Evolutionary conservation across 2,329 filamentous ascomycete species (phyloP).

Genomic region (Amauroascus niger): DNA sequence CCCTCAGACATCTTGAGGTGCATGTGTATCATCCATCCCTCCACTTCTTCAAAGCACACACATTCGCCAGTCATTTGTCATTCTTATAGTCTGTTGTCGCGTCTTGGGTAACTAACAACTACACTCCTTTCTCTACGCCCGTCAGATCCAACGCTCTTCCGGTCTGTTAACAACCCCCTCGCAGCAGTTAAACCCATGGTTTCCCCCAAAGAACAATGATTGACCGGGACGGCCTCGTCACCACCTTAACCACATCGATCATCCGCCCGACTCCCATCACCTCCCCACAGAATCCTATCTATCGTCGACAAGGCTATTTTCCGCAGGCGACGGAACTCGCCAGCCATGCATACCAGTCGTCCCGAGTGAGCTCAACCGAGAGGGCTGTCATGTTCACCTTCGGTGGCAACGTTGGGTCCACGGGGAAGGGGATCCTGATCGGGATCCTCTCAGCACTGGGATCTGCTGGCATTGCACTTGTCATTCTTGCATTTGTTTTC

Average conservation of each 20-base stretch:
- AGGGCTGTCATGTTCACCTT: constrained; percentile 20
- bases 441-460: constrained; percentile 90
- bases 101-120: not conserved
- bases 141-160: not conserved
- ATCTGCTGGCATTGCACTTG: constrained; percentile 71
- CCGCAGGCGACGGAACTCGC: constrained; percentile 11
- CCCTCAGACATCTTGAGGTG: no score
- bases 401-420: constrained; percentile 42
- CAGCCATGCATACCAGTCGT: not conserved
- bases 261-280: not conserved
- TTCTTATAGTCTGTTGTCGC: not conserved
- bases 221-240: constrained; percentile 10
- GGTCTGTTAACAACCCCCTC: not conserved
- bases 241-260: constrained; percentile 11
- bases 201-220: constrained; percentile 13
- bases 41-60: not conserved
- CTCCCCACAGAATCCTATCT: not conserved
- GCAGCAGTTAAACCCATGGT: not conserved
- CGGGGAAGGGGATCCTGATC: constrained; percentile 76
- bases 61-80: not conserved
- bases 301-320: not conserved
- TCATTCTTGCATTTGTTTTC: constrained; percentile 74
- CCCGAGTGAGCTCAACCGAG: constrained; percentile 3
- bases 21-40: constrained; percentile 7
- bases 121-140: not conserved